phyloP scores from a whole-genome alignment of 352 stramenopile genomes.

The Stramenopiles sp. region DNA sequence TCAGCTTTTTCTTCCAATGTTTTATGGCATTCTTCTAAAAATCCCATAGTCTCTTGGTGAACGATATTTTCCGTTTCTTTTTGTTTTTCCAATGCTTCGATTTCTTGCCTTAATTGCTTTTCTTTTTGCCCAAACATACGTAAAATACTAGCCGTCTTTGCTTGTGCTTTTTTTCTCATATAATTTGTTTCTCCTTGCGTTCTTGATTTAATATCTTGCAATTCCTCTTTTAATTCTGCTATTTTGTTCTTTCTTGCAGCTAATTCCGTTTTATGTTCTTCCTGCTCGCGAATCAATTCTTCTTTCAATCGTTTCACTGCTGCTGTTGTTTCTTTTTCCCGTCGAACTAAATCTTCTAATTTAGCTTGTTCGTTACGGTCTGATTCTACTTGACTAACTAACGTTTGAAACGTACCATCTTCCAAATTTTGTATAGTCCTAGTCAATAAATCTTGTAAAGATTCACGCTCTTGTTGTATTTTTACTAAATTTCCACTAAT shows the following conservation, averaged over 20 bases:
- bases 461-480: constrained; percentile 63
- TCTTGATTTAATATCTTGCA: constrained; percentile 48
- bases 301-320: constrained; percentile 54
- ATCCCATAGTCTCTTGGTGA: too few relatives aligned
- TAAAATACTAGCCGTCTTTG: constrained; percentile 46
- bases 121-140: constrained; percentile 28
- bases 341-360: constrained; percentile 47
- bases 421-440: constrained; percentile 41
- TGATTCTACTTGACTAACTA: constrained; percentile 43
- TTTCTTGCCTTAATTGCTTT: neutral
- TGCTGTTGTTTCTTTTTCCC: constrained; percentile 54
- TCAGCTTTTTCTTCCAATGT: constrained; percentile 8
- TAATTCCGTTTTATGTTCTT: constrained; percentile 48
- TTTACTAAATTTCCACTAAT: constrained; percentile 70
- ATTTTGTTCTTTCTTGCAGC: constrained; percentile 41
- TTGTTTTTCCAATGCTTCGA: constrained; percentile 12
- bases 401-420: constrained; percentile 41
- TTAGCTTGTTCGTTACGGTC: constrained; percentile 37
- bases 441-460: constrained; percentile 43
- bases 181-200: constrained; percentile 54
- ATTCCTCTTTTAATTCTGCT: constrained; percentile 49
- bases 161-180: constrained; percentile 47
- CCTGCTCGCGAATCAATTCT: constrained; percentile 46
- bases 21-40: too few relatives aligned
- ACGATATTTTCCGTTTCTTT: too few relatives aligned